Evolutionary conservation across 2,329 filamentous ascomycete genomes (phyloP).

Genomic region (Diplodia mutila): DNA sequence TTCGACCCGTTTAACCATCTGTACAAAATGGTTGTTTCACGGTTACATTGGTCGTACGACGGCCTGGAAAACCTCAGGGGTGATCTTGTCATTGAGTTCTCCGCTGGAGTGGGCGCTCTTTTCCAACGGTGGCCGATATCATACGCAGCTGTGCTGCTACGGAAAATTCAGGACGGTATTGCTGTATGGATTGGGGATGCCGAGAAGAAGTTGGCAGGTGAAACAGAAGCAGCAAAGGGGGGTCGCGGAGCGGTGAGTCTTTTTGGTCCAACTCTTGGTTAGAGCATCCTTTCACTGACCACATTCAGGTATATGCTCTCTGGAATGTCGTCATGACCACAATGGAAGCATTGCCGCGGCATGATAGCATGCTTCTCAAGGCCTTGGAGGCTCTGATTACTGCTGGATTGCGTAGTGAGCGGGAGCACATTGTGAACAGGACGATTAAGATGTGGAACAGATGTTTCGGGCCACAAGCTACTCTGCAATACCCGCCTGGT

Average conservation of each 20-base stretch:
- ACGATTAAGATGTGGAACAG: slow-evolving; percentile 70
- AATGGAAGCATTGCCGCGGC: slow-evolving; percentile 61
- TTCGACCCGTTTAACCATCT: slow-evolving; percentile 68
- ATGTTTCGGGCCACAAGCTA: slow-evolving; percentile 64
- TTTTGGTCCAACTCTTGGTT: slow-evolving; percentile 37
- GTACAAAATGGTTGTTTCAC: slow-evolving; percentile 61
- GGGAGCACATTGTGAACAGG: slow-evolving; percentile 54
- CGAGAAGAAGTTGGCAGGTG: slow-evolving; percentile 34
- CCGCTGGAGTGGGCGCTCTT: slow-evolving; percentile 56
- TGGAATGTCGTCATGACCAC: slow-evolving; percentile 54
- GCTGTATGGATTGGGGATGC: slow-evolving; percentile 66
- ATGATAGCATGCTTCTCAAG: slow-evolving; percentile 61
- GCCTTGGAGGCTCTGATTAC: slow-evolving; percentile 56
- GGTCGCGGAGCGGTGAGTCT: slow-evolving; percentile 56
- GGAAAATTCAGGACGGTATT: slow-evolving; percentile 65
- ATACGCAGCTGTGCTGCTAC: slow-evolving; percentile 60
- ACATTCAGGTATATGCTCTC: slow-evolving; percentile 38
- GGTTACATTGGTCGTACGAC: slow-evolving; percentile 61
- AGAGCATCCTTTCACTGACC: slow-evolving; percentile 28
- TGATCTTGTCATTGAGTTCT: slow-evolving; percentile 50
- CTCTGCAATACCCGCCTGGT: slow-evolving; percentile 65
- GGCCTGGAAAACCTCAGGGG: slow-evolving; percentile 46
- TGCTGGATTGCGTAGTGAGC: slow-evolving; percentile 58
- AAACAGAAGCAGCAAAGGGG: slow-evolving; percentile 29
- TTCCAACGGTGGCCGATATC: slow-evolving; percentile 46